A percentile compares a stretch with the other conserved stretches of the same genome.
Conservation (phyloP, 371 early-diverging fungal species). For the Mortierella sp. region DNA sequence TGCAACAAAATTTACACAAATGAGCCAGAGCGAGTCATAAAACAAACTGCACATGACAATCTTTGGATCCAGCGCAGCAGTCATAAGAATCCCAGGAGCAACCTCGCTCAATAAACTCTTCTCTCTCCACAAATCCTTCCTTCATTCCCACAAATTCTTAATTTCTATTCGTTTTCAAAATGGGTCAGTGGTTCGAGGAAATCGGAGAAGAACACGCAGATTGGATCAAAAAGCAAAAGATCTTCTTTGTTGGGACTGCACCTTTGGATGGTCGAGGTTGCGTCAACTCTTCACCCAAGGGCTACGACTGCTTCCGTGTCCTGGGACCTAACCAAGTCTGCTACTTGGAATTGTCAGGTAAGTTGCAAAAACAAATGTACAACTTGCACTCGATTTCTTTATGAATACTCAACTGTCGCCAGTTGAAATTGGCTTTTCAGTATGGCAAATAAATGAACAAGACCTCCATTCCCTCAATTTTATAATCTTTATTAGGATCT, state of each 20-base stretch:
- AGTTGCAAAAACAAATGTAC: background rate
- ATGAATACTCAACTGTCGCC: background rate
- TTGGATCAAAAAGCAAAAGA: slow-evolving; percentile 65
- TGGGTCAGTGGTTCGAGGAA: slow-evolving; percentile 58
- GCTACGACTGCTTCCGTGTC: slow-evolving; percentile 62
- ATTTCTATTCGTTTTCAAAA: slow-evolving; percentile 10
- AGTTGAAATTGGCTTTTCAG: background rate
- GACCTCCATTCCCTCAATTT: background rate
- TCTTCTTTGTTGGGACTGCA: slow-evolving; percentile 67
- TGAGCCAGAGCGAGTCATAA: too few species aligned
- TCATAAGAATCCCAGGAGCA: too few species aligned
- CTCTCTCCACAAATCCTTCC: background rate
- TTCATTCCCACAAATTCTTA: background rate
- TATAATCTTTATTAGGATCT: slow-evolving; percentile 34
- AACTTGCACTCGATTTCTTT: background rate
- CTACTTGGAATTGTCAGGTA: slow-evolving; percentile 66
- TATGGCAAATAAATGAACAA: background rate
- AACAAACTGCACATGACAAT: too few species aligned
- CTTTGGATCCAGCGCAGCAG: too few species aligned
- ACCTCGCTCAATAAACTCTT: too few species aligned
- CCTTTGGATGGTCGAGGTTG: slow-evolving; percentile 59
- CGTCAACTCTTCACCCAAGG: slow-evolving; percentile 71
- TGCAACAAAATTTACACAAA: too few species aligned
- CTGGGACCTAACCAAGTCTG: slow-evolving; percentile 56
- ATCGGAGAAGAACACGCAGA: slow-evolving; percentile 56